phyloP scores from a whole-genome alignment of 148 eudicot species.

The Dianthus caryophyllus region DNA sequence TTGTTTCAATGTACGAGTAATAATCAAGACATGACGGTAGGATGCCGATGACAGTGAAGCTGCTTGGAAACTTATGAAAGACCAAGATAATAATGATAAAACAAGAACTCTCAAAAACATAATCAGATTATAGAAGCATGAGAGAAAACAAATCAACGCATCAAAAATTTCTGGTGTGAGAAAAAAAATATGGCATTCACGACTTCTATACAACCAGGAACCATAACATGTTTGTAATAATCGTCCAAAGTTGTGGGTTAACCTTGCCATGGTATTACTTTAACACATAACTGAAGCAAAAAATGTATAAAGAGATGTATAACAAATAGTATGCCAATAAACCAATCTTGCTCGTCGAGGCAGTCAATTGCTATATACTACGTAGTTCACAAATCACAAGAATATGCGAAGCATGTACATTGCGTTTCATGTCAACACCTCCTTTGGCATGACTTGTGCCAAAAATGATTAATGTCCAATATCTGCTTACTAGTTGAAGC shows the following conservation, averaged over 20 bases:
- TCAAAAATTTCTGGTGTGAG: no score
- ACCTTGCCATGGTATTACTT: no score
- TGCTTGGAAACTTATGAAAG: conserved; percentile 2
- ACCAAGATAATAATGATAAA: neutral
- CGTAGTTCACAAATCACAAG: neutral
- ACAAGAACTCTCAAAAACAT: conserved; percentile 1
- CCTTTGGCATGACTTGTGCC: neutral
- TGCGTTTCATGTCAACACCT: neutral
- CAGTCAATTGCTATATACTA: neutral
- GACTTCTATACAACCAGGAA: neutral
- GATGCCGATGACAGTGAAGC: neutral
- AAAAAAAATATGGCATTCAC: no score
- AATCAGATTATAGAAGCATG: neutral
- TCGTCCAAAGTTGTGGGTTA: no score
- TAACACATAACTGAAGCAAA: neutral
- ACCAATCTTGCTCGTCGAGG: neutral
- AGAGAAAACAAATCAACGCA: neutral
- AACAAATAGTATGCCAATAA: neutral
- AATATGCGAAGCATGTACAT: neutral
- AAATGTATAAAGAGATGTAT: neutral
- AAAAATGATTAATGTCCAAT: neutral
- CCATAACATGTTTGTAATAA: neutral
- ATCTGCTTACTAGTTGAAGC: neutral
- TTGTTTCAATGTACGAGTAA: neutral
- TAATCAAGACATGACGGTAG: neutral